Percentiles rank a stretch among this genome's conserved stretches.
Conservation (phyloP, 192 early-diverging fungal species). For the Coemansia sp. region DNA sequence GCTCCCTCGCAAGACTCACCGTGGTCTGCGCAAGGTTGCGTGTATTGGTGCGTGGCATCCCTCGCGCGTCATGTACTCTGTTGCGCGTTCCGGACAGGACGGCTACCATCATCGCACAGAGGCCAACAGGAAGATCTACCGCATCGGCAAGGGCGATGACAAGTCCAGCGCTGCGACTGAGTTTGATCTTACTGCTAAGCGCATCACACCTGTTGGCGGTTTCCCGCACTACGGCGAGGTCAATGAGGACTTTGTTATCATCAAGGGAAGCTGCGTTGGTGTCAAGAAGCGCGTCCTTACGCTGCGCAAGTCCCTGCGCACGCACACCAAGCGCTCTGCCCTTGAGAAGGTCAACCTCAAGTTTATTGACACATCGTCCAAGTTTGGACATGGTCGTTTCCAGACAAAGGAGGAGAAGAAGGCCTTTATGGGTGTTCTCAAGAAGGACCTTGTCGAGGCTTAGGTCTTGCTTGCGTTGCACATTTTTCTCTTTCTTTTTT, state of each 20-base stretch:
- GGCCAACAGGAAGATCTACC: slow-evolving; percentile 99
- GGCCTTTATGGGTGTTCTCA: slow-evolving; percentile 87
- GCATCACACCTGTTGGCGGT: slow-evolving; percentile 97
- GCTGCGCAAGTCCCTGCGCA: slow-evolving; percentile 95
- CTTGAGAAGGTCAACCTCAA: slow-evolving; percentile 95
- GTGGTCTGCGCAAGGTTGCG: slow-evolving; percentile 99
- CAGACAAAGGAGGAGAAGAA: slow-evolving; percentile 97
- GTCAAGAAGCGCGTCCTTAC: slow-evolving; percentile 96
- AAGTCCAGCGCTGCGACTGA: slow-evolving; percentile 86
- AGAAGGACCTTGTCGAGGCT: slow-evolving; percentile 63
- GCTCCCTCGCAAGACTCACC: slow-evolving; percentile 99
- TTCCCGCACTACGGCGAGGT: slow-evolving; percentile 99
- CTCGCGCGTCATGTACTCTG: slow-evolving; percentile 96
- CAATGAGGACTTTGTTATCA: slow-evolving; percentile 97
- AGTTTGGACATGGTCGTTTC: slow-evolving; percentile 99
- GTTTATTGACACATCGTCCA: slow-evolving; percentile 99
- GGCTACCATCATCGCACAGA: slow-evolving; percentile 99
- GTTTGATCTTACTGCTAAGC: slow-evolving; percentile 93
- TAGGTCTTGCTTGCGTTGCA: too few relatives aligned
- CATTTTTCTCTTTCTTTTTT: too few relatives aligned
- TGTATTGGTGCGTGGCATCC: slow-evolving; percentile 99
- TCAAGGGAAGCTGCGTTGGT: slow-evolving; percentile 98
- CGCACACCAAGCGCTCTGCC: slow-evolving; percentile 94
- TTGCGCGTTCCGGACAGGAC: slow-evolving; percentile 99
- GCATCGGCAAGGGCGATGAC: slow-evolving; percentile 88